phyloP scores from a whole-genome alignment of 352 stramenopile species.

The Phytophthora ramorum region DNA sequence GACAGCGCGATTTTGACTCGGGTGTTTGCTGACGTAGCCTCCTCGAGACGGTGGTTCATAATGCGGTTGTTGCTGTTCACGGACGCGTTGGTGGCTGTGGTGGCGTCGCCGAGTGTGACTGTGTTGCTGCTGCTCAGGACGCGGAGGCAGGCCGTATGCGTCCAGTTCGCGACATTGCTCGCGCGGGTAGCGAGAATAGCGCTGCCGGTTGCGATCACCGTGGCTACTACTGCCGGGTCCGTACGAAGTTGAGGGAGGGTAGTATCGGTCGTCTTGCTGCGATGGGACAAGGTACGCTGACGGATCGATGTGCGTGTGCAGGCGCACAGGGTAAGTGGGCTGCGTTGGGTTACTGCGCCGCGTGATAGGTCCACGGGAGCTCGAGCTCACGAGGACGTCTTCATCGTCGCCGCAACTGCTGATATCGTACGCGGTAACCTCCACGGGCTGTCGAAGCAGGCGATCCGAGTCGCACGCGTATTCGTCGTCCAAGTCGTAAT shows the following conservation, averaged over 20 bases:
- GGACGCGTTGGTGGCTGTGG: conserved; percentile 21
- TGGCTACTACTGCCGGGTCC: conserved; percentile 1
- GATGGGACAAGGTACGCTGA: conserved; percentile 31
- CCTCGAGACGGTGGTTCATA: conserved; percentile 20
- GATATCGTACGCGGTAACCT: conserved; percentile 29
- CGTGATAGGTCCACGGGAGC: conserved; percentile 7
- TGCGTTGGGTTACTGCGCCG: conserved; percentile 7
- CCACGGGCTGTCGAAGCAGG: conserved; percentile 16
- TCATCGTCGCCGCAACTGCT: conserved; percentile 13
- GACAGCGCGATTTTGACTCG: conserved; percentile 10
- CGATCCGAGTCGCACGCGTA: conserved; percentile 27
- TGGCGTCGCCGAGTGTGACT: conserved; percentile 21
- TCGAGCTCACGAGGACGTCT: neutral
- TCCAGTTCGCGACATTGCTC: conserved; percentile 25
- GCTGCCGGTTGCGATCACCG: conserved; percentile 12
- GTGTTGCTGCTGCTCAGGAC: conserved; percentile 19
- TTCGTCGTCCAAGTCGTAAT: conserved; percentile 29
- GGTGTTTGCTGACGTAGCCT: conserved; percentile 3
- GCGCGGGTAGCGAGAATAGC: conserved; percentile 20
- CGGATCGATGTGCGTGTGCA: conserved; percentile 42
- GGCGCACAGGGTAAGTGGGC: conserved; percentile 19
- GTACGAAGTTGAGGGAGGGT: conserved; percentile 11
- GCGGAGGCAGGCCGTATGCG: conserved; percentile 15
- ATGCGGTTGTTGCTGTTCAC: conserved; percentile 17
- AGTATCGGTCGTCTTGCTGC: conserved; percentile 20